Percentiles rank a stretch among this genome's conserved stretches.
phyloP scores from a whole-genome alignment of 2,329 filamentous ascomycete genomes.

The Arthrobotrys iridis region DNA sequence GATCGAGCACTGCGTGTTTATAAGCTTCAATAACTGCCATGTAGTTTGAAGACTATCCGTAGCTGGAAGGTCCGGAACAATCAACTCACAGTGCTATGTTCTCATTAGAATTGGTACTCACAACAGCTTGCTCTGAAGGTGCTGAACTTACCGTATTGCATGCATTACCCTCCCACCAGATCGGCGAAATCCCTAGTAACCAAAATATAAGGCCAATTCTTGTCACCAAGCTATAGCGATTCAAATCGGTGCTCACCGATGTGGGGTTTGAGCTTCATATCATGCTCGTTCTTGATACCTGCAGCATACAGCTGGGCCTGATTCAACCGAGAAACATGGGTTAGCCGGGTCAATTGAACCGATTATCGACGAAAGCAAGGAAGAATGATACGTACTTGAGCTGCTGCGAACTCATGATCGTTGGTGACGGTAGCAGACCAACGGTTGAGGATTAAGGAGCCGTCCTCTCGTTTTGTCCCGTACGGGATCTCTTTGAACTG shows the following conservation, averaged over 20 bases:
- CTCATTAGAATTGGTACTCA: constrained; percentile 43
- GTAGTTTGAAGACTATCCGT: neutral
- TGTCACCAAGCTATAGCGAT: neutral
- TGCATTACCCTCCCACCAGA: constrained; percentile 98
- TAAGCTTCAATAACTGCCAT: constrained; percentile 29
- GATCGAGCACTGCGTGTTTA: constrained; percentile 74
- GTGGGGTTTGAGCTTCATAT: constrained; percentile 90
- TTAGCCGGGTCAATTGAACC: constrained; percentile 35
- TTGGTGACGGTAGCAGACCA: constrained; percentile 85
- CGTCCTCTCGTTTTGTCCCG: constrained; percentile 63
- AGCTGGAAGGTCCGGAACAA: neutral
- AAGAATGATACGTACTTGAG: constrained; percentile 70
- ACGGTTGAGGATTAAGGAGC: constrained; percentile 77
- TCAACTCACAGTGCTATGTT: constrained; percentile 65
- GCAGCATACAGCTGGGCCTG: constrained; percentile 95
- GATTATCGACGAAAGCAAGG: neutral
- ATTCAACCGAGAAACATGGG: constrained; percentile 9
- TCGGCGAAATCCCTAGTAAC: constrained; percentile 71
- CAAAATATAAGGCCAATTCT: constrained; percentile 17
- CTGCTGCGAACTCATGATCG: constrained; percentile 88
- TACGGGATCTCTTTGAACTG: constrained; percentile 57
- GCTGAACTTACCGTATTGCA: constrained; percentile 75
- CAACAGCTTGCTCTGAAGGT: neutral
- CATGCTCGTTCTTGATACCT: constrained; percentile 81
- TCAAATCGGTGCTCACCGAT: constrained; percentile 69